Conservation (phyloP, 163 green algal genomes). For the Scenedesmus sp. region DNA sequence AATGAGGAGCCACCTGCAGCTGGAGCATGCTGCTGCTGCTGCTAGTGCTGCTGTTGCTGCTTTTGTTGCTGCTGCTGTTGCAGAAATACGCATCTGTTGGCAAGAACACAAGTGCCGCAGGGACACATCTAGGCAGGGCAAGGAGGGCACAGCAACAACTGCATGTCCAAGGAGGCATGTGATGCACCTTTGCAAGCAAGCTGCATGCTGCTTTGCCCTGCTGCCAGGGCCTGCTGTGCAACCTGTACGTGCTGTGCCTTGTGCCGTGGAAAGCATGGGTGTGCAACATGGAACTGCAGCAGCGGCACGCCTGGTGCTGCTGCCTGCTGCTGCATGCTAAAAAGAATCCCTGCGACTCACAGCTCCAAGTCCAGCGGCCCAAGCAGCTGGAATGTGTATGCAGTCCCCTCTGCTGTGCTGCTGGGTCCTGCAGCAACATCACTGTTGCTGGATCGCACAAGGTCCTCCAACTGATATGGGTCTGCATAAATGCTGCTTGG, state of each 20-base stretch:
- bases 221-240: no score
- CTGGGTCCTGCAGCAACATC: neutral
- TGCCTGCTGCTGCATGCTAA: neutral
- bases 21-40: neutral
- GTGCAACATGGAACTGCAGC: neutral
- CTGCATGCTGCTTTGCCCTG: no score
- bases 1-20: no score
- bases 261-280: neutral
- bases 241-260: no score
- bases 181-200: no score
- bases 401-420: no score
- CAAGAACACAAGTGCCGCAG: no score
- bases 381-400: slow-evolving; percentile 1
- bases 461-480: slow-evolving; percentile 39
- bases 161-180: no score
- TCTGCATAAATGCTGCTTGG: slow-evolving; percentile 42
- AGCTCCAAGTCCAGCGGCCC: slow-evolving; percentile 39
- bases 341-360: neutral
- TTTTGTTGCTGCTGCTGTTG: no score
- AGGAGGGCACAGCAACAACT: no score
- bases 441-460: neutral
- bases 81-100: no score
- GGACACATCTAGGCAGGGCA: no score
- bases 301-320: neutral
- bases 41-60: neutral